Evolutionary conservation across 2,329 filamentous ascomycete genomes (phyloP).

Genomic region (Lojkania enalia): DNA sequence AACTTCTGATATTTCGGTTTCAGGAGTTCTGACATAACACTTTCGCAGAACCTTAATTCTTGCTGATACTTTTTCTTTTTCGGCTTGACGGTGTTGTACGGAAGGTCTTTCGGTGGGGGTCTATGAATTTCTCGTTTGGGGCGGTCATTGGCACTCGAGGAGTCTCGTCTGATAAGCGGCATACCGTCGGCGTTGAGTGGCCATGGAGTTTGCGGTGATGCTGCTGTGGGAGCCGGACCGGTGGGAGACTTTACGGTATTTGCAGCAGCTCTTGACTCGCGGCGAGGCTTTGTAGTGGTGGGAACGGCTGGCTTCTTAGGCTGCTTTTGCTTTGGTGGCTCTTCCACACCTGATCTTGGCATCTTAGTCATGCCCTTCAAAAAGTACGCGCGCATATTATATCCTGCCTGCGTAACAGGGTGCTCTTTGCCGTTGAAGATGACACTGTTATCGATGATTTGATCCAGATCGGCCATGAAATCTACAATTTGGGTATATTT

Average conservation of each 20-base stretch:
- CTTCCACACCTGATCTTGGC: constrained; percentile 59
- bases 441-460: constrained; percentile 78
- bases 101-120: constrained; percentile 87
- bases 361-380: constrained; percentile 64
- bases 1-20: constrained; percentile 70
- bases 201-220: constrained; percentile 61
- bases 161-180: constrained; percentile 83
- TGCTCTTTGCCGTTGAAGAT: constrained; percentile 83
- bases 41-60: constrained; percentile 87
- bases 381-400: constrained; percentile 63
- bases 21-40: constrained; percentile 75
- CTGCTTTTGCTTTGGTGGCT: constrained; percentile 62
- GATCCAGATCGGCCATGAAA: constrained; percentile 72
- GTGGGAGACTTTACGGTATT: constrained; percentile 52
- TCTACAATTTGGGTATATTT: constrained; percentile 71
- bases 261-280: constrained; percentile 52
- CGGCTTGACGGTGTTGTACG: constrained; percentile 78
- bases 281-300: constrained; percentile 45
- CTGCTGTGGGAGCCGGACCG: constrained; percentile 40
- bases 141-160: constrained; percentile 73
- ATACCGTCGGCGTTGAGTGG: constrained; percentile 77
- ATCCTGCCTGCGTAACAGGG: constrained; percentile 69
- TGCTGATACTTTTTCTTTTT: constrained; percentile 89
- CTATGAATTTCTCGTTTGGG: constrained; percentile 94
- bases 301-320: constrained; percentile 44